Evolutionary conservation across 2,329 filamentous ascomycete genomes (phyloP).

Genomic region (Colletotrichum tropicicola): DNA sequence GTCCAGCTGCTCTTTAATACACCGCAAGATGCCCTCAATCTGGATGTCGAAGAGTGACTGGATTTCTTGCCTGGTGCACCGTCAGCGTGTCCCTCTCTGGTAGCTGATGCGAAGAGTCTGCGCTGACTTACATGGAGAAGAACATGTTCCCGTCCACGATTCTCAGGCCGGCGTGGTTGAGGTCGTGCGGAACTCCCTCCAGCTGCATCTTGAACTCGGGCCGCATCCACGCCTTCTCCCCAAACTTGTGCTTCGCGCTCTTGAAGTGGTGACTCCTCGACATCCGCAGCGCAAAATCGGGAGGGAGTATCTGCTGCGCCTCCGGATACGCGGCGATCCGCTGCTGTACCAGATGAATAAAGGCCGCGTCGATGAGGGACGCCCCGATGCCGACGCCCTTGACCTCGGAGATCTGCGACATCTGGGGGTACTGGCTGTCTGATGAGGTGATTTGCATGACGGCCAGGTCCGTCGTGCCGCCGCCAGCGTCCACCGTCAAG

Average conservation of each 20-base stretch:
- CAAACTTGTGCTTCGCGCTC: slow-evolving; percentile 52
- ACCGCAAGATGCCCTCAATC: slow-evolving; percentile 46
- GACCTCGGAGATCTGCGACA: slow-evolving; percentile 48
- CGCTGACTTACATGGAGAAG: slow-evolving; percentile 46
- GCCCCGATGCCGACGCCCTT: slow-evolving; percentile 56
- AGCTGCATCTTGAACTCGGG: slow-evolving; percentile 50
- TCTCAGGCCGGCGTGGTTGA: slow-evolving; percentile 45
- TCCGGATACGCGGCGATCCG: slow-evolving; percentile 47
- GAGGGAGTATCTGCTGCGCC: slow-evolving; percentile 42
- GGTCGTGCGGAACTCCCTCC: slow-evolving; percentile 51
- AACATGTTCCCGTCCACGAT: slow-evolving; percentile 52
- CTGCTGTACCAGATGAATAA: slow-evolving; percentile 47
- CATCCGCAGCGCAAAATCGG: slow-evolving; percentile 46
- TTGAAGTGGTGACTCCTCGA: slow-evolving; percentile 48
- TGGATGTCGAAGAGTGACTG: slow-evolving; percentile 36
- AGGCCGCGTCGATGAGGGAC: slow-evolving; percentile 54
- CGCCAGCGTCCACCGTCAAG: slow-evolving; percentile 54
- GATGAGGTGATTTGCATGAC: slow-evolving; percentile 50
- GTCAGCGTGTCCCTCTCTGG: not conserved
- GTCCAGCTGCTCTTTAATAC: slow-evolving; percentile 50
- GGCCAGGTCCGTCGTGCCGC: slow-evolving; percentile 56
- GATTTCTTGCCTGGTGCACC: not conserved
- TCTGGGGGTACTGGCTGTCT: slow-evolving; percentile 36
- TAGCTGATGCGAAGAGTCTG: no score
- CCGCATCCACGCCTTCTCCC: slow-evolving; percentile 51